Percentiles rank a stretch among this genome's conserved stretches.
These are phyloP conservation scores for Tranzscheliella williamsii DNA, from an alignment of 1,284 basidiomycete species.

Conservation along the genomic window DNA sequence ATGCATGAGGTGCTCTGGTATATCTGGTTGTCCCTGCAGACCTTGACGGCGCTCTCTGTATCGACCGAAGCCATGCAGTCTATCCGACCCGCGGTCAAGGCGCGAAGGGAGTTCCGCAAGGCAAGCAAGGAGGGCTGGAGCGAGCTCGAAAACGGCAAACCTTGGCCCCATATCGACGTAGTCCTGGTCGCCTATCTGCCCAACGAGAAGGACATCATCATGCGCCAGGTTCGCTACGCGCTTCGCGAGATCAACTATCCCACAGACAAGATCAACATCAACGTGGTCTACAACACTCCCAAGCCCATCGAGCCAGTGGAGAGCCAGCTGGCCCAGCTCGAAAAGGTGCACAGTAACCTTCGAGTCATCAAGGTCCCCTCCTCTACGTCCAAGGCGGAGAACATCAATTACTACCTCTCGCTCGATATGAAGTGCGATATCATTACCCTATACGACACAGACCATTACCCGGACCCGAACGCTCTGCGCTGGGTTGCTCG, in stretches of 20 bases:
- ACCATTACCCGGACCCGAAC: conserved; percentile 49
- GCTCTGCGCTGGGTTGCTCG: conserved; percentile 48
- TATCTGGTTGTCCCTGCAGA: conserved; percentile 38
- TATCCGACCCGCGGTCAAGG: conserved; percentile 40
- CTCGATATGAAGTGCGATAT: conserved; percentile 44
- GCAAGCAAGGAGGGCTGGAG: conserved; percentile 39
- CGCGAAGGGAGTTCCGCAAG: conserved; percentile 38
- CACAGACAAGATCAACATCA: conserved; percentile 41
- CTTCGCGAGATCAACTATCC: conserved; percentile 53
- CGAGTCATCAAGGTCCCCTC: conserved; percentile 50
- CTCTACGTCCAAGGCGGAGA: conserved; percentile 51
- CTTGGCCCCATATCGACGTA: conserved; percentile 48
- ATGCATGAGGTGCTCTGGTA: conserved; percentile 45
- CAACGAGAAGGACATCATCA: conserved; percentile 55
- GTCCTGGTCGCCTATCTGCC: conserved; percentile 52
- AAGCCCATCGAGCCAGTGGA: conserved; percentile 47
- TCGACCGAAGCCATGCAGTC: conserved; percentile 48
- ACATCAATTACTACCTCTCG: conserved; percentile 53
- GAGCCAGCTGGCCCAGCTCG: conserved; percentile 35
- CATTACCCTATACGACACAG: conserved; percentile 52
- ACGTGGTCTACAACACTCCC: conserved; percentile 54
- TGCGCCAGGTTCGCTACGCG: conserved; percentile 47
- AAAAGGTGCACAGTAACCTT: conserved; percentile 26
- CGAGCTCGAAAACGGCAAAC: conserved; percentile 32
- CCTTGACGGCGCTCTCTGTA: conserved; percentile 41